Evolutionary conservation across 2,329 filamentous ascomycete species (phyloP), one percentile per base, ranked within the genome.

Genomic region (Cladosporium cucumerinum): DNA sequence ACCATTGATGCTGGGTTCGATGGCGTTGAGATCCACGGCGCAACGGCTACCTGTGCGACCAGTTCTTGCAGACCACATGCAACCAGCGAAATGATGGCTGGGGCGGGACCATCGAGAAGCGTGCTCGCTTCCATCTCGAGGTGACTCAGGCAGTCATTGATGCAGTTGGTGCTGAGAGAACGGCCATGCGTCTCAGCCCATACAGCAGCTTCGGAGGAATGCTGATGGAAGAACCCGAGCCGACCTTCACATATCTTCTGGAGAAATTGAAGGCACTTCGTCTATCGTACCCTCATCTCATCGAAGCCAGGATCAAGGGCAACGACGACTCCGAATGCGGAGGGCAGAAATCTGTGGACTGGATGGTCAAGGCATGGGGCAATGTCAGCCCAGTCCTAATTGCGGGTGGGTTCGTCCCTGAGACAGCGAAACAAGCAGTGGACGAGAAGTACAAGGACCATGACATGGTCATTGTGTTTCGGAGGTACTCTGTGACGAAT

Each of bases 151-250:
- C 78, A 61, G 64, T 85, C 18, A 78, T 80, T 0, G 68, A 75
- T 36, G 76, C 77, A 0, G 73, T 85, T 2, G 83, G 84, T 1
- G 73, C 80, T 25, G 76, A 82, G 2, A 65, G 63, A 23, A 71
- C 69, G 1, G 85, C 81, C 0, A 81, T 89, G n/a, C 82, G 87
- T 0, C 75, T 90, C 2, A 85, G 80, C 1, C 88, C 87, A 0
- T 89, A 82, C 75, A 83, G 81, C 55, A 74, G 75, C 0, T 89
- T 86, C 74, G 85, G 89, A 64, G 83, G 82, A 23, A 87, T 90
- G 87, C 63, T 69, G 28, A 88, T 89, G 85, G 67, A 73, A 0
- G 80, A 90, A 54, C 87, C 87, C 0, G 70, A 85, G 6, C 84
- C 86, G 0, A 86, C 90, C 65, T 91, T 89, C 69, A 76, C 76